Evolutionary conservation across 306 rosid genomes (phyloP), one percentile per base, ranked within the genome.

Genomic region (Cucurbita pepo): DNA sequence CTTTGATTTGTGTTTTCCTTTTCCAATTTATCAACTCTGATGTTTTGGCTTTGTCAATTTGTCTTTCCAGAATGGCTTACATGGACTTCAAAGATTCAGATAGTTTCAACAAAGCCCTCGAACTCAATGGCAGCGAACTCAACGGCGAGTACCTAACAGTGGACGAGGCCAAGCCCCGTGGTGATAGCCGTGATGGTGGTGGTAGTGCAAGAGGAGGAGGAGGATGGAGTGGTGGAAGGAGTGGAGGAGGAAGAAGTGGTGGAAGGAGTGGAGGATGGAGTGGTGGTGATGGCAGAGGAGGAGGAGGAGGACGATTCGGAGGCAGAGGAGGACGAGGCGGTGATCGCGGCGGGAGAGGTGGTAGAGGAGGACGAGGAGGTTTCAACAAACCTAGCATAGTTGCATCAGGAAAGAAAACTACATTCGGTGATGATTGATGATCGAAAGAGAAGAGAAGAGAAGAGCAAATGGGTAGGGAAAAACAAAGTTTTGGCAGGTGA

Each of bases 161-260:
- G 2, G 91, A 94, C 19, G 97, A 91, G 78, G 99, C 99, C 8
- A 94, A 76, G 77, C 91, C 99, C 8, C 83, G 86, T 40, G 85
- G 55, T 18, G 85, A 82, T 74, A 73, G 51, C n/a, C 78, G 74
- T 43, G 78, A 41, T 0, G 82, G 87, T 2, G 77, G 84, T 4
- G 72, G 80, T 36, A 72, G 87, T 40, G 84, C 1, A 67, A 74
- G 86, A 6, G 57, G 81, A 30, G 34, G 86, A 6, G 57, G 81
- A 30, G 34, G 34, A 30, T 30, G 34, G 34, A 30, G 34, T 3
- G 41, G 83, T 0, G 50, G 78, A 15, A 38, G 84, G 7, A 11
- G 54, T 5, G 70, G 77, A 1, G 65, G 75, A 5, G 72, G 84
- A 3, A 7, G 75, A 7, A 52, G 77, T 0, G 76, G 83, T 1